phyloP scores from a whole-genome alignment of 179 eudicot genomes.

The Spergularia azorica region DNA sequence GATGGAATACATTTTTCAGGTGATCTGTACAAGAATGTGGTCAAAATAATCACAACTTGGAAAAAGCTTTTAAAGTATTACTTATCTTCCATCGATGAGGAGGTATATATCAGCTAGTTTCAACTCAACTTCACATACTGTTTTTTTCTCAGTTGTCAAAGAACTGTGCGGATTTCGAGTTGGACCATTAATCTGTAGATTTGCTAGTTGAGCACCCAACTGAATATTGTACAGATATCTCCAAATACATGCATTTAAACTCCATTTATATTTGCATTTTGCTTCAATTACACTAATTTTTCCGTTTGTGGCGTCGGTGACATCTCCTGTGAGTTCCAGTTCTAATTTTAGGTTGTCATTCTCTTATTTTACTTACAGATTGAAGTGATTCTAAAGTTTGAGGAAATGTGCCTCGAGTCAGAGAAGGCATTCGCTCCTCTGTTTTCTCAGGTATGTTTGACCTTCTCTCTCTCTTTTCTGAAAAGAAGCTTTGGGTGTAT shows the following conservation, averaged over 20 bases:
- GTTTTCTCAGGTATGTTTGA: slow-evolving; percentile 60
- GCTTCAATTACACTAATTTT: not conserved
- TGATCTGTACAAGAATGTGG: slow-evolving; percentile 54
- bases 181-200: too few relatives aligned
- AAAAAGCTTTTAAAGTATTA: slow-evolving; percentile 63
- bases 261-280: too few relatives aligned
- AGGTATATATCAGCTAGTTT: slow-evolving; percentile 42
- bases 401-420: slow-evolving; percentile 91
- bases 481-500: not conserved
- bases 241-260: not conserved
- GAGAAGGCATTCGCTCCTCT: slow-evolving; percentile 60
- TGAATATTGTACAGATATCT: not conserved
- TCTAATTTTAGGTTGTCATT: not conserved
- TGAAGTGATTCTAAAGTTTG: slow-evolving; percentile 86
- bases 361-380: slow-evolving; percentile 44
- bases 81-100: slow-evolving; percentile 71
- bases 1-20: slow-evolving; percentile 37
- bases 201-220: too few relatives aligned
- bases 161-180: not conserved
- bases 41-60: slow-evolving; percentile 56
- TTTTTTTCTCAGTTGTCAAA: not conserved
- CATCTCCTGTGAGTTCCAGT: not conserved
- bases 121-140: not conserved
- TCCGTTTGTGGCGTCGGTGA: not conserved
- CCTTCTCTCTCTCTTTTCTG: not conserved